Base-by-base conservation (phyloP, 2,329 filamentous ascomycete species). In the Tolypocladium tropicale region DNA sequence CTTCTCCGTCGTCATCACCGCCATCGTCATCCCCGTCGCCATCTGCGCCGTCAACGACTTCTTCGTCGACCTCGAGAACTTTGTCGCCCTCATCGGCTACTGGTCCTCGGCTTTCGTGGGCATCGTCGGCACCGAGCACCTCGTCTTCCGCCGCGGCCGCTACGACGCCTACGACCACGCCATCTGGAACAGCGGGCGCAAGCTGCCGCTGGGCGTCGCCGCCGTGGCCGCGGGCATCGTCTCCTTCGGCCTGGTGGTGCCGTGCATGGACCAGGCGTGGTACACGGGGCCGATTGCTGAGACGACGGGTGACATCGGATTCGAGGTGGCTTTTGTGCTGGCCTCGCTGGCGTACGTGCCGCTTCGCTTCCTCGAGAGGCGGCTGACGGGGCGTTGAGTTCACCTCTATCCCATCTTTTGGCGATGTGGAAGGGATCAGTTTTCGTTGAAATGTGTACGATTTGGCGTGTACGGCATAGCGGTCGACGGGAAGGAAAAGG, bases 241-340 rank as follows among this genome's bases (percentile, higher is more conserved):
- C n/a, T 75, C 72, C 53, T 74, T 78, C 56, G 77, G 67, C 1
- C 64, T 85, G 10, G 75, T 85, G 2, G 72, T 85, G 7, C 82
- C 83, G 0, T 79, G 77, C 34, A 85, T 85, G 77, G 75, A 73
- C 11, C 79, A 84, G 67, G 78, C 76, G 4, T 85, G 82, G 82
- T 85, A 77, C 63, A 78, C 75, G 10, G 83, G 83, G 0, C 82
- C 82, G 0, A 79, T 86, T 61, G 83, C 82, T 0, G 68, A 75
- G 67, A 76, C 62, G 37, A 83, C 82, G 12, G 84, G 84, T 0
- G 83, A 87, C 60, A 80, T 87, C 65, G 84, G 84, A 0, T 85
- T 87, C 56, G 84, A 87, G 71, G 69, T 84, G 65, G 83, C 83
- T 0, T 79, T 86, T 63, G 74, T 75, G 32, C 64, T 81, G 56